Evolutionary conservation across 805 yeast species (phyloP), one percentile per base, ranked within the genome.

Genomic region (Millerozyma acaciae): DNA sequence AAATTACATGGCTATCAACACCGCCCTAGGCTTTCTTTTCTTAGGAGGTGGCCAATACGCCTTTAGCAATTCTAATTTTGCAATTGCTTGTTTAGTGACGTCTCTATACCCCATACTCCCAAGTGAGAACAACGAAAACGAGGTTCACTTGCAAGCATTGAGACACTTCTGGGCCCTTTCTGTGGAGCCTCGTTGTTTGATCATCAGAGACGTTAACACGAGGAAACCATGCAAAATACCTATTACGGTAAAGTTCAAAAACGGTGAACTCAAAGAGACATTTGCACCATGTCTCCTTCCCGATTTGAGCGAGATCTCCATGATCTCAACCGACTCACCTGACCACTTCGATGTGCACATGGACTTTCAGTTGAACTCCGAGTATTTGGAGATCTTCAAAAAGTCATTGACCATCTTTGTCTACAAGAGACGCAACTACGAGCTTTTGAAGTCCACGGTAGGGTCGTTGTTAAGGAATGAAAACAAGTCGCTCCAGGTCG

Each of bases 1-100:
- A 0, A 75, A 78, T 38, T 84, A 75, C 48, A 76, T 84, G 78
- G 84, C 89, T 0, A 67, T 80, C 2, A 86, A 84, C 47, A 73
- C 85, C 65, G 84, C 95, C 0, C 57, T 93, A 23, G 99, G 99
- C 2, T 78, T 90, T 46, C 62, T 90, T 34, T 89, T 90, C 51
- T 55, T 93, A 22, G 96, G 96, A 0, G 93, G 96, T 2, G 96
- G 97, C 0, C 96, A 87, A 53, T 87, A 78, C 55, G 88, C 95
- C 0, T 73, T 93, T 37, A 69, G 76, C 23, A 71, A 68, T 12
- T 74, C 83, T 3, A 71, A 76, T 35, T 64, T 82, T 47, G 76
- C 86, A 2, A 62, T 80, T 34, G 95, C 89, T 0, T 56, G 81
- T 3, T 66, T 93, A 45, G 60, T 87, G 1, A 73, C 86, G 0